Evolutionary conservation across 2,329 filamentous ascomycete genomes (phyloP).

Genomic region (Periconia digitata): DNA sequence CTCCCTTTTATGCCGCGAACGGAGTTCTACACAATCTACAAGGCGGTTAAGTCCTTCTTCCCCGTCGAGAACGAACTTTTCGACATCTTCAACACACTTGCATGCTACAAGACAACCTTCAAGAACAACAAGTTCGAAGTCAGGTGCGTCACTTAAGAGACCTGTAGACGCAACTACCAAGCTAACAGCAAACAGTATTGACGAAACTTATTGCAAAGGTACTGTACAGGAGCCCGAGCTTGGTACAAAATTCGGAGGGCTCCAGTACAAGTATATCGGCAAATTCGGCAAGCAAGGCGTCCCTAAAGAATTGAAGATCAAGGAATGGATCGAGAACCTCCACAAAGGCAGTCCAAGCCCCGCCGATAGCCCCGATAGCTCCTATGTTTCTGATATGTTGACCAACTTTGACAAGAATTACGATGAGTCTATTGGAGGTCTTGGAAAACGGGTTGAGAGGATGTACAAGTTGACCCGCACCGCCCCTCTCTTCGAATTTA

Average conservation of each 20-base stretch:
- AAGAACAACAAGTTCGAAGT: not conserved
- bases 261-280: constrained; percentile 3
- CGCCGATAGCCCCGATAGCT: no score
- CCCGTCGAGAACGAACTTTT: constrained; percentile 13
- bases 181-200: constrained; percentile 17
- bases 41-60: constrained; percentile 12
- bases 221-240: constrained; percentile 9
- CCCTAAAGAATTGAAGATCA: constrained; percentile 8
- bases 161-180: constrained; percentile 1
- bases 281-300: constrained; percentile 2
- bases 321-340: constrained; percentile 18
- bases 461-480: constrained; percentile 12
- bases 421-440: constrained; percentile 17
- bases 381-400: no score
- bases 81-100: constrained; percentile 16
- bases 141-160: not conserved
- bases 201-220: constrained; percentile 15
- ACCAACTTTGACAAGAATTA: constrained; percentile 11
- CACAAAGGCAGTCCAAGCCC: constrained; percentile 7
- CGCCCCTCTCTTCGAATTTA: constrained; percentile 22
- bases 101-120: constrained; percentile 16
- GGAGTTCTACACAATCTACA: constrained; percentile 17
- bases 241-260: constrained; percentile 8
- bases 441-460: constrained; percentile 13
- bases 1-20: constrained; percentile 22